Base-by-base conservation (phyloP, 495 filamentous ascomycete species). In the Lindgomyces ingoldianus region DNA sequence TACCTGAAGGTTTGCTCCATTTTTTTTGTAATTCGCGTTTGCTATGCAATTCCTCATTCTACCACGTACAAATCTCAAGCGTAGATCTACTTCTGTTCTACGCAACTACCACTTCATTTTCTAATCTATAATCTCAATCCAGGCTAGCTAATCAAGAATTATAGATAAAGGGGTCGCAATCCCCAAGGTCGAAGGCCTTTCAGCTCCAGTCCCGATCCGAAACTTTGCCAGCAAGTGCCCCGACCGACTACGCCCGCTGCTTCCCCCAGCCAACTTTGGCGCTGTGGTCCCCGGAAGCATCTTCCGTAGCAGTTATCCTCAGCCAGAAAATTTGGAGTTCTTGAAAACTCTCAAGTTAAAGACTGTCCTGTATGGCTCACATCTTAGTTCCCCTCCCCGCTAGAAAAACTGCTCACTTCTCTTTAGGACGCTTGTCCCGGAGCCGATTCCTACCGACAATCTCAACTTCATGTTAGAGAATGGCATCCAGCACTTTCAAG, bases 281-380 rank as follows among this genome's bases (percentile, higher is more conserved):
- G 73, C 81, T 42, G 85, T 91, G 10, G 76, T 83, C 6, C 79
- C 81, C 3, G 86, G 86, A 24, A 42, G 22, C 10, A 79, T 96
- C 4, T 95, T 89, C 70, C 84, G 91, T n/a, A 90, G 87, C 70
- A 84, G 84, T 46, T 94, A 89, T 67, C 91, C 91, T 1, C 75
- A 81, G 47, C 67, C 75, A 4, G 80, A 83, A 47, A 86, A 93
- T 70, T 84, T 89, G 58, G 75, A 75, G 6, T 89, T 87, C 59
- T 75, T 95, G 41, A 77, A 81, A 58, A 77, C 71, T 9, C 78
- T 95, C 27, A 76, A 82, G 11, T 74, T 96, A 59, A 90, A 87
- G 76, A 91, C 86, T 24, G 83, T 95, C 30, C 76, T 96, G 88
- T 91, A 21, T 27, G 62, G 76, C 73, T 83, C 80, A 41, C 30